Evolutionary conservation across 1,139 yeast genomes (phyloP), one percentile per base, ranked within the genome.

Genomic region (Trichomonascaceae sp.): DNA sequence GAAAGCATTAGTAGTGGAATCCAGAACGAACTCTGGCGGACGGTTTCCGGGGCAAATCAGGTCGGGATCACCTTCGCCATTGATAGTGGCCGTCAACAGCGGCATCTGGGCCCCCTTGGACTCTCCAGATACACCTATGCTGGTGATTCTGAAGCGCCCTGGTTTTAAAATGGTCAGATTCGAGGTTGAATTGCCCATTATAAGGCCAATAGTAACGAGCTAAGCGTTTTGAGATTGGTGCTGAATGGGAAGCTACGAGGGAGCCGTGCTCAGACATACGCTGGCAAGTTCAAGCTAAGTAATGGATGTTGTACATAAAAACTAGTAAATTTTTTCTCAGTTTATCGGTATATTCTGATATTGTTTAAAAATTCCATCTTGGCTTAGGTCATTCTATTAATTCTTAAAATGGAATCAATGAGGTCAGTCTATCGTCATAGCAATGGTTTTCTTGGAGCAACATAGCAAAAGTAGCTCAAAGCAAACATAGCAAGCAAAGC

Each of bases 11-110:
- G 53, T 45, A 18, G 45, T 39, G 32, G 55, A 54, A 43, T 54
- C 61, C 54, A 52, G 54, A 38, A 48, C 54, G 50, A 51, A 50
- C 39, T 53, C 53, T 9, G 44, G 49, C 13, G 54, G 50, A 9
- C 45, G 30, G 45, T 27, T 44, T 7, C 27, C 24, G 15, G 44
- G 32, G 36, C 36, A 30, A 18, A 44, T 39, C 41, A 36, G 50
- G 49, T n/a, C 41, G 38, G 43, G 27, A 20, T 38, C 15, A 15
- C 50, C 45, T 13, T 36, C 41, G 15, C 41, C 41, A 13, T 15
- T 36, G 41, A 36, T n/a, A 27, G 17, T 44, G 30, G 32, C 46
- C 17, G 30, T 44, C 46, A 22, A 15, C 27, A 44, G 18, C 17
- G 30, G 46, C 15, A 43, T 18, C 45, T 43, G 24, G 24, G 30